Conservation (phyloP, 2,329 filamentous ascomycete species). For the Neoscytalidium dimidiatum region DNA sequence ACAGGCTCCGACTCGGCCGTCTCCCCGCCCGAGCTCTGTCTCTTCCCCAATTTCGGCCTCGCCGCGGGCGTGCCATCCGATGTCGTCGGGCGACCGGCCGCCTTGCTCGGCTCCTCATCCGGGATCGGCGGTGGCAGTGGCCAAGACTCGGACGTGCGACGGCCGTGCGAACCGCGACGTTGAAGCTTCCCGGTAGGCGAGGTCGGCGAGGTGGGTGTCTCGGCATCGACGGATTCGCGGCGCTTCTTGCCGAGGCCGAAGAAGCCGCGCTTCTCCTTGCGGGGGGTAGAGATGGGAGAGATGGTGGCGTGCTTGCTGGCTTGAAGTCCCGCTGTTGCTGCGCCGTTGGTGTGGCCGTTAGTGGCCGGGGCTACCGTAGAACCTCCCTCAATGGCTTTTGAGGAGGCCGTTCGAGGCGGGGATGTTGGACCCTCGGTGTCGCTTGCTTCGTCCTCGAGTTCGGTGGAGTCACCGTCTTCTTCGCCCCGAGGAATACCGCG, state of each 20-base stretch:
- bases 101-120: conserved; percentile 22
- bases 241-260: conserved; percentile 64
- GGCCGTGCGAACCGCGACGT: conserved; percentile 40
- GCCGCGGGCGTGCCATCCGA: conserved; percentile 31
- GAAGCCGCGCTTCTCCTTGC: conserved; percentile 43
- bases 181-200: conserved; percentile 42
- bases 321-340: conserved; percentile 29
- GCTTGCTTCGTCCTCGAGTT: conserved; percentile 43
- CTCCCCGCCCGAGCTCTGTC: conserved; percentile 22
- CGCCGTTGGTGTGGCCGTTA: conserved; percentile 26
- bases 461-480: conserved; percentile 60
- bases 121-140: conserved; percentile 43
- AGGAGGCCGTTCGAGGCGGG: conserved; percentile 44
- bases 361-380: conserved; percentile 20
- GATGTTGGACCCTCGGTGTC: conserved; percentile 36
- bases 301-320: conserved; percentile 40
- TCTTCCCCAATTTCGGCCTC: conserved; percentile 24
- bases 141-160: conserved; percentile 41
- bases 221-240: conserved; percentile 26
- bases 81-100: conserved; percentile 30
- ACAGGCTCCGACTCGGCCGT: background rate
- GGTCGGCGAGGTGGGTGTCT: conserved; percentile 23
- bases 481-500: conserved; percentile 59
- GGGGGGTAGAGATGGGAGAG: conserved; percentile 30
- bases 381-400: conserved; percentile 43